phyloP scores from a whole-genome alignment of 2,329 filamentous ascomycete genomes.

The Aspergillus sp. region DNA sequence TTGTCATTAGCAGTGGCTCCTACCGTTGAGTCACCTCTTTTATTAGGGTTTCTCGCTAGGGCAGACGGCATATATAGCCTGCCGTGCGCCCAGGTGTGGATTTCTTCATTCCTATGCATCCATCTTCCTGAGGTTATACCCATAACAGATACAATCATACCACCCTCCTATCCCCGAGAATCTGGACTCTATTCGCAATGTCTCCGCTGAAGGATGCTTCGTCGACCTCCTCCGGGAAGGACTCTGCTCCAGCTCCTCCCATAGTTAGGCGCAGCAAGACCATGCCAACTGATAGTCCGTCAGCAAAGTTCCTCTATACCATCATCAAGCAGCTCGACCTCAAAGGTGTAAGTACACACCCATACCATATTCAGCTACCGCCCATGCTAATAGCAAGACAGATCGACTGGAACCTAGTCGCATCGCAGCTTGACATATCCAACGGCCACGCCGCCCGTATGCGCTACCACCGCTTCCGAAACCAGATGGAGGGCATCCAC shows the following conservation, averaged over 20 bases:
- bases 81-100: slow-evolving; percentile 17
- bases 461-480: slow-evolving; percentile 56
- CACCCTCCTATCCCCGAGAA: too few species aligned
- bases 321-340: slow-evolving; percentile 57
- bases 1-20: background rate
- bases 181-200: background rate
- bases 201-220: background rate
- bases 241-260: slow-evolving; percentile 24
- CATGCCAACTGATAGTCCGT: slow-evolving; percentile 51
- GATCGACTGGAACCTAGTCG: slow-evolving; percentile 56
- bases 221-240: slow-evolving; percentile 20
- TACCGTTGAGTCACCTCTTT: background rate
- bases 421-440: slow-evolving; percentile 50
- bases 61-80: slow-evolving; percentile 12
- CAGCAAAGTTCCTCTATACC: slow-evolving; percentile 54
- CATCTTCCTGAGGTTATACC: background rate
- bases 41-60: background rate
- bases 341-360: slow-evolving; percentile 44
- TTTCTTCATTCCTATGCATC: slow-evolving; percentile 7
- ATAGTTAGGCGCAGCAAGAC: slow-evolving; percentile 41
- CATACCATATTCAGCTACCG: background rate
- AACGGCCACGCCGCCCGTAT: slow-evolving; percentile 60
- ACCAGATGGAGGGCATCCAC: slow-evolving; percentile 51
- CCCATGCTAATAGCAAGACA: slow-evolving; percentile 22
- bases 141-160: background rate